A percentile compares a stretch with the other conserved stretches of the same genome.
phyloP scores from a whole-genome alignment of 768 basidiomycete genomes.

The Pleurotus giganteus region DNA sequence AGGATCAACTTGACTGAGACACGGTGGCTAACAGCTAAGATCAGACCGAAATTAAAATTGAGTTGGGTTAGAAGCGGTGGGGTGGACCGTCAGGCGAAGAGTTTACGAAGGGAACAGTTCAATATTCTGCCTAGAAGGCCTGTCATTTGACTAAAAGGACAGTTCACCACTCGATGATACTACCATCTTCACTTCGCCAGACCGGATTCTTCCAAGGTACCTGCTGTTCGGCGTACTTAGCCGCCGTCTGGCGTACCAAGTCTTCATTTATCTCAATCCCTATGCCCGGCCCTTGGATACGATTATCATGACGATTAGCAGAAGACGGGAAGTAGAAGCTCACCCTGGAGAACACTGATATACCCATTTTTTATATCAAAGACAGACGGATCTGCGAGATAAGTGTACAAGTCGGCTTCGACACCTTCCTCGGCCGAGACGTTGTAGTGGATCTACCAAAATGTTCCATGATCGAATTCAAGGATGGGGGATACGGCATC shows the following conservation, averaged over 20 bases:
- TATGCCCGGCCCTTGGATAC: constrained; percentile 47
- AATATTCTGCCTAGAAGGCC: no score
- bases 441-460: constrained; percentile 61
- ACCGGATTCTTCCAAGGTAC: constrained; percentile 53
- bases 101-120: background rate
- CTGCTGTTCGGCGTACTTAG: constrained; percentile 31
- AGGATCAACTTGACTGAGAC: no score
- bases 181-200: constrained; percentile 55
- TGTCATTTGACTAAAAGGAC: no score
- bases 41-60: no score
- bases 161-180: constrained; percentile 54
- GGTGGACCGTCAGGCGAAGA: no score
- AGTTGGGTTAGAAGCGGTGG: no score
- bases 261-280: constrained; percentile 63
- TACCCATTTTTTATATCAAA: constrained; percentile 54
- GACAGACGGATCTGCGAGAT: constrained; percentile 48
- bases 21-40: no score
- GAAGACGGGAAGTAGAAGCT: constrained; percentile 9
- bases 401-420: constrained; percentile 58
- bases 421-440: constrained; percentile 27
- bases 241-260: constrained; percentile 40
- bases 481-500: background rate
- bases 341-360: constrained; percentile 42
- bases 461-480: background rate
- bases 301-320: background rate